Evolutionary conservation across 2,329 filamentous ascomycete species (phyloP).

Genomic region (Calonectria honghensis): DNA sequence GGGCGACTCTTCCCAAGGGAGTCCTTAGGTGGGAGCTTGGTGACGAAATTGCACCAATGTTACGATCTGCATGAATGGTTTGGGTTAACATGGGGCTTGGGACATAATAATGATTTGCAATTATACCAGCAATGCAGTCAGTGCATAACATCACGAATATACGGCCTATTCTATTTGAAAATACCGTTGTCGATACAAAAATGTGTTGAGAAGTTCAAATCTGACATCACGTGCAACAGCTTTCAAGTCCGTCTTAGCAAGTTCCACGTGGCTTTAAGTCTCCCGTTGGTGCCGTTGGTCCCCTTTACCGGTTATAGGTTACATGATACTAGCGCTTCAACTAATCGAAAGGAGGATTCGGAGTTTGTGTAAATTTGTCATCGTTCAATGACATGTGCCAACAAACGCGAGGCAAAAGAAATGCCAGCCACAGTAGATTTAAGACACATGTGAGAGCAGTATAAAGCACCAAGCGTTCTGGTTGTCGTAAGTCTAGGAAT

Average conservation of each 20-base stretch:
- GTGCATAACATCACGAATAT: slow-evolving; percentile 23
- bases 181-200: background rate
- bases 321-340: too few relatives aligned
- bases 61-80: slow-evolving; percentile 37
- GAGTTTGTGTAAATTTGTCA: slow-evolving; percentile 26
- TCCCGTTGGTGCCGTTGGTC: background rate
- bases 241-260: background rate
- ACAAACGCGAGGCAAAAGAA: too few relatives aligned
- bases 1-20: slow-evolving; percentile 46
- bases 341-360: slow-evolving; percentile 4
- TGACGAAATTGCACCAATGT: slow-evolving; percentile 49
- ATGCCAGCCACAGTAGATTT: background rate
- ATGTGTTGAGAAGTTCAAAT: background rate
- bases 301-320: background rate
- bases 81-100: background rate
- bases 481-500: background rate
- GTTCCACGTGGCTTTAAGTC: background rate
- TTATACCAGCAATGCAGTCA: background rate
- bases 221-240: background rate
- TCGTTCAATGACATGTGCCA: background rate
- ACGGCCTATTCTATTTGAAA: slow-evolving; percentile 3
- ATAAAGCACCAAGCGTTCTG: background rate
- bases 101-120: background rate
- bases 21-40: slow-evolving; percentile 49
- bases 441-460: background rate